Evolutionary conservation across 306 rosid genomes (phyloP).

Genomic region (Ammopiptanthus mongolicus): DNA sequence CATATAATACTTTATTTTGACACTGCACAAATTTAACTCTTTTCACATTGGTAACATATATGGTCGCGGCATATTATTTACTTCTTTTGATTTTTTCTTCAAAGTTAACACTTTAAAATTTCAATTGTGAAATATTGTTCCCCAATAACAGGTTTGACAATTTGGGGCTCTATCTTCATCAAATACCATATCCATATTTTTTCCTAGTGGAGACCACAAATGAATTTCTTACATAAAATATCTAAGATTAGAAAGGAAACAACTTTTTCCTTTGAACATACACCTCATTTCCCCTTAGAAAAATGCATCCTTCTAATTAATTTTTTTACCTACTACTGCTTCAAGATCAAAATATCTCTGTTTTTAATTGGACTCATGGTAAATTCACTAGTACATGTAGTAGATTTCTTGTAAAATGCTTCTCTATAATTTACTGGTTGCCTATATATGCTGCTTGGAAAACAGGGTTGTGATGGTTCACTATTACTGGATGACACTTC

Average conservation of each 20-base stretch:
- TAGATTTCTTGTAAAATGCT: neutral
- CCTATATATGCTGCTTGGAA: neutral
- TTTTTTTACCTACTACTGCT: neutral
- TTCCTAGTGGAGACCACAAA: neutral
- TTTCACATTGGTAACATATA: too few relatives aligned
- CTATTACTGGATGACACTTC: constrained; percentile 64
- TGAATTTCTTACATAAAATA: neutral
- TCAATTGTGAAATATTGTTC: too few relatives aligned
- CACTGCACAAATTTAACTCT: too few relatives aligned
- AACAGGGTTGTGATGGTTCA: constrained; percentile 87
- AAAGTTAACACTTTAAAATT: too few relatives aligned
- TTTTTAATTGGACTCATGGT: neutral
- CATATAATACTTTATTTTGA: too few relatives aligned
- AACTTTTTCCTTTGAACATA: too few relatives aligned
- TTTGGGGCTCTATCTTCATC: too few relatives aligned
- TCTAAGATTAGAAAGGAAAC: neutral
- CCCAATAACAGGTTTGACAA: too few relatives aligned
- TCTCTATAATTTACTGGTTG: neutral
- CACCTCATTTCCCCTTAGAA: neutral
- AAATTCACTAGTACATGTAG: neutral
- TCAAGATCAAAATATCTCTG: neutral
- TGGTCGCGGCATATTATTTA: too few relatives aligned
- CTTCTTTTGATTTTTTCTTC: too few relatives aligned
- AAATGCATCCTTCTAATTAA: neutral
- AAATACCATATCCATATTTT: too few relatives aligned